Evolutionary conservation across 192 early-diverging fungal genomes (phyloP).

Genomic region (Entrophospora sp.): DNA sequence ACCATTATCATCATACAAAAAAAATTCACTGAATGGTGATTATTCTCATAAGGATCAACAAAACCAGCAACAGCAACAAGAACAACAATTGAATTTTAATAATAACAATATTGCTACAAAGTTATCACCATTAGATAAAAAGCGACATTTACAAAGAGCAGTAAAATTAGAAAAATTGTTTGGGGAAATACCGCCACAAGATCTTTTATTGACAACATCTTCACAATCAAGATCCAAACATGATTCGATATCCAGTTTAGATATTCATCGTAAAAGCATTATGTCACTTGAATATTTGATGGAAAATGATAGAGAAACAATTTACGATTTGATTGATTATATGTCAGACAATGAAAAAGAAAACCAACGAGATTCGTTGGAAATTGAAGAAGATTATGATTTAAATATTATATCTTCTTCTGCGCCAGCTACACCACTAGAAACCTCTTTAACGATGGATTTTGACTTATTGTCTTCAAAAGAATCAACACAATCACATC

Average conservation of each 20-base stretch:
- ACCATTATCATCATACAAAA: neutral
- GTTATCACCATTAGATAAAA: conserved; percentile 28
- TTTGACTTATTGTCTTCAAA: too few species aligned
- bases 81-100: too few species aligned
- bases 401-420: neutral
- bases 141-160: conserved; percentile 24
- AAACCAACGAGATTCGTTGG: neutral
- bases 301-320: conserved; percentile 17
- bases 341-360: conserved; percentile 9
- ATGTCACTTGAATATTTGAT: conserved; percentile 16
- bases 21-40: neutral
- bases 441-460: neutral
- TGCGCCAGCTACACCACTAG: conserved; percentile 1
- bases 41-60: too few species aligned
- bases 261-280: conserved; percentile 8
- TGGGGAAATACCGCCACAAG: conserved; percentile 28
- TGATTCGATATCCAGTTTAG: neutral
- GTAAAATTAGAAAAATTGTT: conserved; percentile 34
- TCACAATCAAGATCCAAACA: neutral
- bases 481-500: too few species aligned
- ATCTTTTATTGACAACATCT: neutral
- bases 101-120: neutral
- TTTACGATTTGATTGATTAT: conserved; percentile 19
- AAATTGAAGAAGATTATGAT: neutral
- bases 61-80: too few species aligned